A percentile compares a stretch with the other conserved stretches of the same genome.
These are phyloP conservation scores for Jatropha podagrica DNA, from an alignment of 441 rosid species.

Conservation along the genomic window DNA sequence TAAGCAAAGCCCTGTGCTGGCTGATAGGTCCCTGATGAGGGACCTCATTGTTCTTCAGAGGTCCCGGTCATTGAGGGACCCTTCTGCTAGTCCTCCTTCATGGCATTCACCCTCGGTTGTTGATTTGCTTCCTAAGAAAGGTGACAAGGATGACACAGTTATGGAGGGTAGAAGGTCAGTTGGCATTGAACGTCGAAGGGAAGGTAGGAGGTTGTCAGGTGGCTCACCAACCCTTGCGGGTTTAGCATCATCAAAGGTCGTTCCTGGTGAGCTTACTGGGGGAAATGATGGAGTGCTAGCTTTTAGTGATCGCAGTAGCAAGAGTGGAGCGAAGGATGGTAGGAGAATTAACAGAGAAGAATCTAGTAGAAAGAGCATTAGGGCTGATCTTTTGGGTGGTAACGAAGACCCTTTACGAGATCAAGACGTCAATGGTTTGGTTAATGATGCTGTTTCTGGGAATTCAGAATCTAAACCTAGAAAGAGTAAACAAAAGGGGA, in stretches of 20 bases:
- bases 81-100: slow-evolving; percentile 87
- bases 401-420: slow-evolving; percentile 33
- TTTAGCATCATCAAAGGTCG: slow-evolving; percentile 60
- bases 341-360: slow-evolving; percentile 71
- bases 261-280: slow-evolving; percentile 44
- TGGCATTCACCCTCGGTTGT: slow-evolving; percentile 85
- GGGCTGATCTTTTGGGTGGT: slow-evolving; percentile 41
- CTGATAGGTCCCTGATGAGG: slow-evolving; percentile 79
- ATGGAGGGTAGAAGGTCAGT: slow-evolving; percentile 64
- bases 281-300: slow-evolving; percentile 37
- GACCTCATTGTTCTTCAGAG: slow-evolving; percentile 92
- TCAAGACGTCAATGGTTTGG: slow-evolving; percentile 40
- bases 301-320: slow-evolving; percentile 50
- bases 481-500: slow-evolving; percentile 58
- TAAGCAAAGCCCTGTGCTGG: slow-evolving; percentile 80
- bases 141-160: slow-evolving; percentile 38
- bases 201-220: slow-evolving; percentile 64
- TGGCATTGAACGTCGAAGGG: slow-evolving; percentile 52
- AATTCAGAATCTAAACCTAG: slow-evolving; percentile 55
- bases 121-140: slow-evolving; percentile 73
- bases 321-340: slow-evolving; percentile 50
- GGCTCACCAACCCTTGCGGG: slow-evolving; percentile 57
- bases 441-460: slow-evolving; percentile 44
- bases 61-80: slow-evolving; percentile 92
- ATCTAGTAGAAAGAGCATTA: slow-evolving; percentile 51